phyloP scores from a whole-genome alignment of 306 rosid genomes.

The Quercus aquifolioides region DNA sequence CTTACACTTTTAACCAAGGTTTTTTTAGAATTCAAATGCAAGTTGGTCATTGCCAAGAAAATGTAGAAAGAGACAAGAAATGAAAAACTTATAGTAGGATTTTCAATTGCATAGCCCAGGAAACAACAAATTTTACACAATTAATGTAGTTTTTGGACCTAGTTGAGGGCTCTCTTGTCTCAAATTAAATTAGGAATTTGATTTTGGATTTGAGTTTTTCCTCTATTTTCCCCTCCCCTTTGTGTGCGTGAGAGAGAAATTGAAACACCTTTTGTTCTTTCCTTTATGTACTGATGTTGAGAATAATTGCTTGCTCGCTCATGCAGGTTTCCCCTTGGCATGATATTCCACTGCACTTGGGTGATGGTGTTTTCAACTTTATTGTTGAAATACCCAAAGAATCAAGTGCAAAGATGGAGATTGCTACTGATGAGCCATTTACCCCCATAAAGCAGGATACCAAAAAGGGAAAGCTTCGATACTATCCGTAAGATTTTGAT shows the following conservation, averaged over 20 bases:
- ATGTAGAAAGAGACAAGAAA: neutral
- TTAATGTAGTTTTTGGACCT: neutral
- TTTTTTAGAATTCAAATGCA: neutral
- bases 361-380: slow-evolving; percentile 64
- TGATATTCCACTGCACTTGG: slow-evolving; percentile 83
- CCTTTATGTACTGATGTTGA: neutral
- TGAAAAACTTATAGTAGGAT: neutral
- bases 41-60: neutral
- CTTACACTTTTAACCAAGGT: too few species aligned
- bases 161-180: neutral
- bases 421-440: slow-evolving; percentile 84
- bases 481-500: slow-evolving; percentile 76
- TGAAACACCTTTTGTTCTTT: neutral
- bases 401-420: slow-evolving; percentile 97
- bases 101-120: neutral
- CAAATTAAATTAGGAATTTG: neutral
- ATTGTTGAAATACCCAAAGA: slow-evolving; percentile 94
- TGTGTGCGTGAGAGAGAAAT: neutral
- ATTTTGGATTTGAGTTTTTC: neutral
- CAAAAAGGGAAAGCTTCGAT: slow-evolving; percentile 91
- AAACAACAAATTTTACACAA: neutral
- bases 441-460: slow-evolving; percentile 97
- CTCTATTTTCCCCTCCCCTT: neutral
- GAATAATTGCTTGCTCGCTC: neutral
- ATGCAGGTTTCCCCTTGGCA: slow-evolving; percentile 98